Percentiles rank a stretch among this genome's conserved stretches.
Evolutionary conservation across 208 protist species (phyloP).

Genomic region (Leishmania arabica): DNA sequence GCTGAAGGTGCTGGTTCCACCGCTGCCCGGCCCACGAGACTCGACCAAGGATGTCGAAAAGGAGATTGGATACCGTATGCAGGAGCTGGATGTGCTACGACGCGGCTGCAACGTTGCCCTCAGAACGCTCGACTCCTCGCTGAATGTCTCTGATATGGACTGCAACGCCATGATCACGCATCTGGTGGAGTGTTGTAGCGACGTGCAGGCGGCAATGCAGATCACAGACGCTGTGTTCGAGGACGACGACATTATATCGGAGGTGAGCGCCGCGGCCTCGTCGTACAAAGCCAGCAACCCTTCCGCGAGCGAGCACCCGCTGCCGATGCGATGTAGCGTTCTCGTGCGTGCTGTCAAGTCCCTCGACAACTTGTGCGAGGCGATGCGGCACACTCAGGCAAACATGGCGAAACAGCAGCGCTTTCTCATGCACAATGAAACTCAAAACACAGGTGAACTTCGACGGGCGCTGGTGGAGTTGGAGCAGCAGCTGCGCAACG

Average conservation of each 20-base stretch:
- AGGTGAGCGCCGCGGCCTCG: constrained; percentile 2
- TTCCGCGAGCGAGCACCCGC: constrained; percentile 1
- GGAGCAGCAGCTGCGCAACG: constrained; percentile 22
- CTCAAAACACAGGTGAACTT: constrained; percentile 34
- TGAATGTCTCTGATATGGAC: constrained; percentile 13
- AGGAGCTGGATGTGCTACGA: constrained; percentile 28
- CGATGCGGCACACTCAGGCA: constrained; percentile 17
- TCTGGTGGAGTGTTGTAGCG: constrained; percentile 37
- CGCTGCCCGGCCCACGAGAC: background rate
- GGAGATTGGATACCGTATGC: constrained; percentile 7
- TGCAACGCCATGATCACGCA: constrained; percentile 30
- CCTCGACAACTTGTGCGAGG: constrained; percentile 25
- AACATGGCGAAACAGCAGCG: constrained; percentile 36
- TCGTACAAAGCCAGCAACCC: background rate
- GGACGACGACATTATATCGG: constrained; percentile 9
- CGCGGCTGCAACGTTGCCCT: constrained; percentile 34
- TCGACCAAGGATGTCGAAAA: constrained; percentile 11
- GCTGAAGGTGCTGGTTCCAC: constrained; percentile 8
- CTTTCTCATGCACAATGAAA: constrained; percentile 40
- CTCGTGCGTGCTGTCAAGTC: constrained; percentile 31
- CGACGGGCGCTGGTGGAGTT: constrained; percentile 18
- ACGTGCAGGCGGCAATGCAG: constrained; percentile 39
- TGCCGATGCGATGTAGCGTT: constrained; percentile 23
- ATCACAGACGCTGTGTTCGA: constrained; percentile 27
- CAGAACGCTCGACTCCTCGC: constrained; percentile 21